Base-by-base conservation (phyloP, 257 asterid genomes). In the Solanum infundibuliforme region DNA sequence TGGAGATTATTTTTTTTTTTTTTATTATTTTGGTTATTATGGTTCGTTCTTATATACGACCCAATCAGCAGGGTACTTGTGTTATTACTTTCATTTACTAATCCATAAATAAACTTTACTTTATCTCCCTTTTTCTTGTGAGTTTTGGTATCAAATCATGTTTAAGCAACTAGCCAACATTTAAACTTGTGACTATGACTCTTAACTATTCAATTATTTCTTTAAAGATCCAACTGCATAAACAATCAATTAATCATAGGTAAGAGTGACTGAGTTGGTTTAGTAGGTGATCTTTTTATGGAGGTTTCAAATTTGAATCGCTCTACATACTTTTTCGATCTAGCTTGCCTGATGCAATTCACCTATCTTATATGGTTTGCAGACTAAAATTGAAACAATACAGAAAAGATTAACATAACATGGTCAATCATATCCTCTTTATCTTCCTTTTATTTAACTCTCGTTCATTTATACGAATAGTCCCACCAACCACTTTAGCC, bases 231-330 rank as follows among this genome's bases (percentile, higher is more conserved):
- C 23, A 27, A 81, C 23, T 8, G 8, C 3, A 27, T 27, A 27
- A 43, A 0, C 9, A 79, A 7, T 41, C 4, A 43, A 12, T 34
- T 73, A 20, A 34, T 34, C 29, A 69, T 1, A 0, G 0, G 4
- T 18, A 4, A 16, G 25, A 8, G 3, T 32, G 2, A 16, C 0
- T 4, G 25, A 71, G 7, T 32, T 72, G 1, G 2, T 72, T 72
- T 4, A 72, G 8, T 13, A 32, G 0, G 25, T 72, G 2, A 72
- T 32, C 6, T 72, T 5, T 7, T 0, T 29, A 69, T 1, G 9
- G 6, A 0, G 4, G 1, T 12, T 1, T 72, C 0, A 8, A 0
- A 2, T 72, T 72, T 1, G 5, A 32, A 32, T 0, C 21, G 0
- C 1, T 12, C 1, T 69, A 6, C 12, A 7, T 69, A 2, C 7